Conservation (phyloP, 306 rosid genomes). For the Senna tora region DNA sequence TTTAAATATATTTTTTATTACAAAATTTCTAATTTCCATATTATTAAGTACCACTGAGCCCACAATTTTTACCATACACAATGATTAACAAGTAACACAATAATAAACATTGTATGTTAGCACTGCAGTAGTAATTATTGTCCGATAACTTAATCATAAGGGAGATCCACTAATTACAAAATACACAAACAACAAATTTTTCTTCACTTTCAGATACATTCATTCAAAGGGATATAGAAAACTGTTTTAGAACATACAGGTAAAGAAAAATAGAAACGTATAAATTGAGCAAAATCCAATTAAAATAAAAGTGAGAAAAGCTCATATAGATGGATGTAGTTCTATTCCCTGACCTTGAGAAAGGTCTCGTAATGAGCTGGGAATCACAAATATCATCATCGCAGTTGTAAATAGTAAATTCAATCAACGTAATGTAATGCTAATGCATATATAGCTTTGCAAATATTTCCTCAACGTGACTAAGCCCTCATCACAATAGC, state of each 20-base stretch:
- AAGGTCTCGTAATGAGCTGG: slow-evolving; percentile 56
- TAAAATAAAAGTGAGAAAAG: not conserved
- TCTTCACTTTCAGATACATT: too few relatives aligned
- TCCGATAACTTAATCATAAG: not conserved
- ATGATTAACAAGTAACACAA: not conserved
- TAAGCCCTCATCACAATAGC: not conserved
- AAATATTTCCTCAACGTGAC: slow-evolving; percentile 31
- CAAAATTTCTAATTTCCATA: too few relatives aligned
- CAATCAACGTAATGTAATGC: not conserved
- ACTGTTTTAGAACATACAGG: not conserved
- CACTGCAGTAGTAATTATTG: not conserved
- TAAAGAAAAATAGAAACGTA: not conserved
- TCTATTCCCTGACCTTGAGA: slow-evolving; percentile 42
- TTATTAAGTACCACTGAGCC: too few relatives aligned
- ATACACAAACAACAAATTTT: too few relatives aligned
- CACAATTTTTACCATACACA: not conserved
- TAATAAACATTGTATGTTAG: not conserved
- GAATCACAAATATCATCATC: slow-evolving; percentile 49
- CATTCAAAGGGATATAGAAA: too few relatives aligned
- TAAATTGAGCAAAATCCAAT: not conserved
- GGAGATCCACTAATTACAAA: too few relatives aligned
- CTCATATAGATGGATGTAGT: slow-evolving; percentile 41
- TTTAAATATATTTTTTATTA: too few relatives aligned
- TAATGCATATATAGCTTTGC: not conserved
- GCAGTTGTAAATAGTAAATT: not conserved